These are phyloP conservation scores for Trichophyton verrucosum DNA, from an alignment of 2,329 filamentous ascomycete genomes.

Conservation along the genomic window DNA sequence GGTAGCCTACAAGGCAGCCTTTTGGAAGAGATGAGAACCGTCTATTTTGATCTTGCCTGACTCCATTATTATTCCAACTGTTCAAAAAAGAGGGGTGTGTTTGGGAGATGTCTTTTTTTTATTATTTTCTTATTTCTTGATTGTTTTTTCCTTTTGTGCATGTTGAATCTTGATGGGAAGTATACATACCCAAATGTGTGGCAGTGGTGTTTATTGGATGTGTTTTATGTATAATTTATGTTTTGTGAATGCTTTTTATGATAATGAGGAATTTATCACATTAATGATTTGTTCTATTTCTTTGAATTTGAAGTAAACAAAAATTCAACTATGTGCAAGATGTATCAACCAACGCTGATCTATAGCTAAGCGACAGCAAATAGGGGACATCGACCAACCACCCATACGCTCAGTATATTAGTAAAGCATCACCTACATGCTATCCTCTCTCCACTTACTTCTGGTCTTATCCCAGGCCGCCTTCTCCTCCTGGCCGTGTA, in stretches of 20 bases:
- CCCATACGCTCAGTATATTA: no score
- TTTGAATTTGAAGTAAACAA: not conserved
- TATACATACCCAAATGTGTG: not conserved
- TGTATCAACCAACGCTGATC: not conserved
- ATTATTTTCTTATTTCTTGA: not conserved
- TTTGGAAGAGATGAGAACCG: constrained; percentile 26
- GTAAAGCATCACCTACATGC: constrained; percentile 20
- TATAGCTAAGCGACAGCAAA: not conserved
- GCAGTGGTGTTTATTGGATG: not conserved
- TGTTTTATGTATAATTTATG: not conserved
- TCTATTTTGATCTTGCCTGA: not conserved
- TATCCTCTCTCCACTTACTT: constrained; percentile 40
- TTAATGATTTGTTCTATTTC: not conserved
- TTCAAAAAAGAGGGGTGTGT: not conserved
- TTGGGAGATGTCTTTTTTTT: not conserved
- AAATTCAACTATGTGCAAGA: not conserved
- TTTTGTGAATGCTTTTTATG: not conserved
- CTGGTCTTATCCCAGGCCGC: constrained; percentile 38
- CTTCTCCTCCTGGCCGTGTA: constrained; percentile 34
- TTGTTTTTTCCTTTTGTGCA: not conserved
- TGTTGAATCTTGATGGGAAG: not conserved
- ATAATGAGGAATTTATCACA: not conserved
- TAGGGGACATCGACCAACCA: not conserved
- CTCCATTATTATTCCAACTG: not conserved
- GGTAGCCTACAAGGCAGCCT: constrained; percentile 30